Evolutionary conservation across 2,329 filamentous ascomycete species (phyloP).

Genomic region (Calonectria honghensis): DNA sequence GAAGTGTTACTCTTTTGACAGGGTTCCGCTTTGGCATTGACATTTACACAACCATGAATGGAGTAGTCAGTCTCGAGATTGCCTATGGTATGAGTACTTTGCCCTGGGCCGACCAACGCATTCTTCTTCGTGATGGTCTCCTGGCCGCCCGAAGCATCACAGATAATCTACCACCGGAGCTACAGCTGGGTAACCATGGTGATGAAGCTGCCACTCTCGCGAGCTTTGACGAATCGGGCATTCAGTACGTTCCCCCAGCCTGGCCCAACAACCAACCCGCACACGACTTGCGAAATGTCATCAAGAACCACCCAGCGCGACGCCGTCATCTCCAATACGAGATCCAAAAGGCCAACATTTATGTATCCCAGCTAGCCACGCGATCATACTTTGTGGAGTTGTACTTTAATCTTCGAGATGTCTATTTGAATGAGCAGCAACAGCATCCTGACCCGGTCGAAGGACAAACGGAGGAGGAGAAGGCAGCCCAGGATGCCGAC

Average conservation of each 20-base stretch:
- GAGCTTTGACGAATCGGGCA: conserved; percentile 65
- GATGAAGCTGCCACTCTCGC: conserved; percentile 62
- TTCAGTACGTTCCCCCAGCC: conserved; percentile 71
- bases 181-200: conserved; percentile 72
- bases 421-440: conserved; percentile 71
- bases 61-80: conserved; percentile 86
- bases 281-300: conserved; percentile 70
- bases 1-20: conserved; percentile 80
- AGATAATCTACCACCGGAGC: conserved; percentile 79
- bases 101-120: conserved; percentile 86
- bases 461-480: conserved; percentile 60
- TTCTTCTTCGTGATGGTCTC: conserved; percentile 82
- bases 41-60: conserved; percentile 87
- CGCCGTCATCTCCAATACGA: conserved; percentile 83
- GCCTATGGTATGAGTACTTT: conserved; percentile 87
- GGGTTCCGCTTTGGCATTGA: conserved; percentile 89
- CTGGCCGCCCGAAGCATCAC: conserved; percentile 81
- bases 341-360: conserved; percentile 94
- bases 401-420: conserved; percentile 85
- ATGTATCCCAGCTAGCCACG: conserved; percentile 86
- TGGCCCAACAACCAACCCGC: conserved; percentile 68
- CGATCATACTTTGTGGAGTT: conserved; percentile 91
- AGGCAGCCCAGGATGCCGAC: conserved; percentile 62
- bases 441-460: conserved; percentile 60
- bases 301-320: conserved; percentile 69